Base-by-base conservation (phyloP, 129 eudicot species). In the Smallanthus sonchifolius region DNA sequence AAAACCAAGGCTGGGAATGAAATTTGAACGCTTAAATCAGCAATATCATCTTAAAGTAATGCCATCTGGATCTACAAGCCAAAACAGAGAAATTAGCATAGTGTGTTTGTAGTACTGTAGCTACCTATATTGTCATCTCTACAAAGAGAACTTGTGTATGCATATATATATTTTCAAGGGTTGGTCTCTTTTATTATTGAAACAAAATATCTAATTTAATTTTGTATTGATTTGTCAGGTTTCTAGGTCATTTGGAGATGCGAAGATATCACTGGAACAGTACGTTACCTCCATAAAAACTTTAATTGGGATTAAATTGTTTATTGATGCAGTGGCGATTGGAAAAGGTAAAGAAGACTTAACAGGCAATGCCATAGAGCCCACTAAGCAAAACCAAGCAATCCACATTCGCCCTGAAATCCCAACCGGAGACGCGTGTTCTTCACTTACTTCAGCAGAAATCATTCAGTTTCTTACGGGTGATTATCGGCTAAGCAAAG, bases 271-370 rank as follows among this genome's bases (percentile, higher is more conserved):
- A 55, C 40, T 92, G 19, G 89, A 75, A 81, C 87, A 89, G 2
- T 92, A 84, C 43, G 87, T 85, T 16, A 65, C 73, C 67, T 75
- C 86, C 69, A 30, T 92, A 48, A 86, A 76, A 77, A 34, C 51
- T 45, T 79, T 87, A 71, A 85, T 89, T 44, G 97, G 97, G 44
- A 77, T 83, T 4, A 60, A 72, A 62, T 8, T 15, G 37, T 81
- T 92, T 14, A 75, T 89, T 10, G 91, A 92, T 30, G 91, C 89
- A 13, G 79, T 92, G 24, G 92, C 84, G 10, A 83, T 92, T 32
- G 97, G 97, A 28, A 74, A 77, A 63, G 93, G 97, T 59, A 92
- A 92, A 77, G 73, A 70, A 63, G 97, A 92, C 70, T 83, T 92
- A 39, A 89, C 97, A 36, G 82, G 85, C 39, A 82, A 70, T 51